Evolutionary conservation across 306 rosid species (phyloP), one percentile per base, ranked within the genome.

Genomic region (Quercus robur): DNA sequence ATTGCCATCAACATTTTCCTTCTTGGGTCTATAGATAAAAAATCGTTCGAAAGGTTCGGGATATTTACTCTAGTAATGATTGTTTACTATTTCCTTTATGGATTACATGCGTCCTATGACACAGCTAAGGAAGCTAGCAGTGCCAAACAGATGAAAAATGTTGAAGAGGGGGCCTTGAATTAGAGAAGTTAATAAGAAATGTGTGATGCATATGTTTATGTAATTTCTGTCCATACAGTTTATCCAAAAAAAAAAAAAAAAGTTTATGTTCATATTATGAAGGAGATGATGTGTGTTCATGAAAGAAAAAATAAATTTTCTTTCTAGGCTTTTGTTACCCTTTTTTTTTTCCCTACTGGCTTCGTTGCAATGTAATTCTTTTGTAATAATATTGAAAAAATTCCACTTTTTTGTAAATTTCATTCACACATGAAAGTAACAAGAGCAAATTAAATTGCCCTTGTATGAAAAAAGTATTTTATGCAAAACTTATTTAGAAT

Each of bases 1-100:
- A 90, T 93, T 41, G 90, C 88, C 54, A 83, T 93, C 12, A 93
- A 93, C 81, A 78, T 93, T 13, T 93, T 93, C 84, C 88, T 93
- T 64, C 89, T 93, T 19, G 98, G 98, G 44, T 91, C 98, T 1
- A 87, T 94, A 6, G 98, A 94, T 31, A 78, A 4, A 3, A 38
- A 51, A 1, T 94, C 98, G 0, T 94, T 83, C 31, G 35, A 6
- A 20, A 88, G 87, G 77, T 88, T 88, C 66, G 87, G 58, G 1
- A 51, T 38, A 4, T 82, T 88, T 88, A 80, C 88, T 6, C 51
- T 28, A 17, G 0, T 85, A 17, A 75, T 87, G 3, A 41, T 87
- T 78, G 21, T 80, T 33, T 87, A 85, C 70, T 87, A 87, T 75
- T 67, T 87, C 44, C 10, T 85, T 49, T 71, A 82, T 35, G 91